Conservation (phyloP, 345 rosid species). For the Salix suchowensis region DNA sequence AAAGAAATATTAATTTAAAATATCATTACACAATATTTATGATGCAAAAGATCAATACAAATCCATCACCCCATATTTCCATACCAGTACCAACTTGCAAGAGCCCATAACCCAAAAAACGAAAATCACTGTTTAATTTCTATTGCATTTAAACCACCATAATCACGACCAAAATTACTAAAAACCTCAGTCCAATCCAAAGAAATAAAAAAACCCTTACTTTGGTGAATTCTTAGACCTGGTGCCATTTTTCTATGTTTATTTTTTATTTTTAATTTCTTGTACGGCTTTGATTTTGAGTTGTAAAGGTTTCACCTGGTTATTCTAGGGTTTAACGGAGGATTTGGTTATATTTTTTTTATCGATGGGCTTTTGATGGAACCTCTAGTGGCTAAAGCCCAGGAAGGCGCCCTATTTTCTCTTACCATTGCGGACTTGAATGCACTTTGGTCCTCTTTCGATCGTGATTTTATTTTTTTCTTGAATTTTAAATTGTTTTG, state of each 20-base stretch:
- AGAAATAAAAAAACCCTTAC: slow-evolving; percentile 18
- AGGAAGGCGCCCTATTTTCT: not conserved
- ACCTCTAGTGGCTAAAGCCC: not conserved
- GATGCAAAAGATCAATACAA: not conserved
- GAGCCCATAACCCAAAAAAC: not conserved
- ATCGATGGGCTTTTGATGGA: not conserved
- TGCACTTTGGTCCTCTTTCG: too few species aligned
- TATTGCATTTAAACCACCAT: not conserved
- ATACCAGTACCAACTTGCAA: not conserved
- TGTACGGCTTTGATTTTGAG: not conserved
- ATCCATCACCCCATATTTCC: not conserved
- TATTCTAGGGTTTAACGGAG: not conserved
- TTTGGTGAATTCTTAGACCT: slow-evolving; percentile 71
- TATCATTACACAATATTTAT: not conserved
- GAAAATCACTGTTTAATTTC: not conserved
- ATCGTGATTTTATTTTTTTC: too few species aligned
- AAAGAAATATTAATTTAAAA: not conserved
- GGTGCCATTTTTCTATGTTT: slow-evolving; percentile 36
- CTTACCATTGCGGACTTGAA: too few species aligned
- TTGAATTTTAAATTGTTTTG: too few species aligned
- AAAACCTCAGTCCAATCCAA: not conserved
- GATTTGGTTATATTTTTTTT: not conserved
- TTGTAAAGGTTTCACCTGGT: not conserved
- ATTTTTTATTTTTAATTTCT: not conserved
- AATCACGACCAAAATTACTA: not conserved